Evolutionary conservation across 805 yeast genomes (phyloP), one percentile per base, ranked within the genome.

Genomic region (Yueomyces sinensis): DNA sequence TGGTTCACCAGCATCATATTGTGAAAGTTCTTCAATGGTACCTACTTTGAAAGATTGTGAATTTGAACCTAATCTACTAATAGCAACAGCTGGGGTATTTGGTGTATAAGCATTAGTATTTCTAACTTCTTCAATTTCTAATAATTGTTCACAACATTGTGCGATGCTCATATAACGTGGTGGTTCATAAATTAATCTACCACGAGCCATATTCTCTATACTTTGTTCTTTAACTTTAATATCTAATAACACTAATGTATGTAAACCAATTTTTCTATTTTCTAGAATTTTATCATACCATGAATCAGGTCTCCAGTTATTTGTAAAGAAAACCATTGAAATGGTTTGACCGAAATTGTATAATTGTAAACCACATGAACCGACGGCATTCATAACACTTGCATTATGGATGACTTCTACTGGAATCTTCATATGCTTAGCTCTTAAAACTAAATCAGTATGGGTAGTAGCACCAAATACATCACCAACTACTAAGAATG

Each of bases 391-490:
- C 95, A 91, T 86, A 11, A 89, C 91, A 14, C 95, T 82, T 1
- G 98, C 98, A 57, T 89, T 89, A 62, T 89, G 98, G 40, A 89
- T 74, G 28, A 81, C 70, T 52, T 82, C 93, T 30, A 82, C 82
- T 33, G 69, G 63, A 51, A 91, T 83, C 2, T 74, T 74, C 40
- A 76, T 66, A 57, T 82, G 95, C 46, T 94, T 72, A 30, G 98
- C 97, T 50, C 98, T 68, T 40, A 89, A 70, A 29, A 87, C 83
- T 42, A 89, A 67, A 61, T 91, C 98, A 0, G 96, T 84, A 61
- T 89, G 98, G 1, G 98, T 89, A 4, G 98, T 89, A 23, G 98
- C 98, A 24, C 98, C 98, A 52, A 84, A 89, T 24, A 89, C 94
- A 56, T 89, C 98, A 25, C 98, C 98, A 19, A 89, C 98, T 16